phyloP scores from a whole-genome alignment of 2,329 filamentous ascomycete genomes.

The Phaeoacremonium minimum region DNA sequence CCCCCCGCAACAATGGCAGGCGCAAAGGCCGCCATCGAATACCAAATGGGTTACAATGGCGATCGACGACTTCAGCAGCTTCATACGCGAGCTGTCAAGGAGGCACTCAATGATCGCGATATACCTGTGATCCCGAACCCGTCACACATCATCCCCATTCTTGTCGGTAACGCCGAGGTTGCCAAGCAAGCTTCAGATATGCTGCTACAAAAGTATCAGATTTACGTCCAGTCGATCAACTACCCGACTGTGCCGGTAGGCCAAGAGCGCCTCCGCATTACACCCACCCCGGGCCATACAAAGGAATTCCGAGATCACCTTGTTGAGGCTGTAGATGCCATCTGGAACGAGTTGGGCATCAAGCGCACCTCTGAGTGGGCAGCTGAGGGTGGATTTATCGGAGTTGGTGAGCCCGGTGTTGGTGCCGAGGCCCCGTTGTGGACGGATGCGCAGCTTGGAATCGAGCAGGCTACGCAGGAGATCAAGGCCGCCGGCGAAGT shows the following conservation, averaged over 20 bases:
- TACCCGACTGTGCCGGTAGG: conserved; percentile 97
- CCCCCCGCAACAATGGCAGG: conserved; percentile 97
- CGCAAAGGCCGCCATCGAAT: conserved; percentile 85
- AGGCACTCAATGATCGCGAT: conserved; percentile 69
- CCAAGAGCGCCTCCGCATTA: conserved; percentile 95
- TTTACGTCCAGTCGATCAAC: conserved; percentile 99
- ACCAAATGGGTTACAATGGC: conserved; percentile 79
- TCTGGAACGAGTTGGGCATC: conserved; percentile 85
- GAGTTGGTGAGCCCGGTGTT: conserved; percentile 72
- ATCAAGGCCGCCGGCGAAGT: conserved; percentile 43
- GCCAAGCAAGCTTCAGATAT: conserved; percentile 91
- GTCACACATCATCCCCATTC: conserved; percentile 88
- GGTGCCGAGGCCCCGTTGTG: conserved; percentile 71
- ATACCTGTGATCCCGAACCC: conserved; percentile 98
- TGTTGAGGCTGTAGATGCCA: conserved; percentile 75
- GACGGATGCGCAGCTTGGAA: conserved; percentile 83
- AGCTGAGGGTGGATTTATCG: conserved; percentile 86
- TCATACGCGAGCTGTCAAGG: conserved; percentile 92
- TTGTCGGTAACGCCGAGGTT: conserved; percentile 90
- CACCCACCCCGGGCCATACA: conserved; percentile 88
- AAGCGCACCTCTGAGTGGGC: conserved; percentile 94
- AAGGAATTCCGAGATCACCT: conserved; percentile 83
- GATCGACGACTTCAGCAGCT: conserved; percentile 92
- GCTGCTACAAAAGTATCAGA: conserved; percentile 82
- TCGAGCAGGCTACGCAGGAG: conserved; percentile 62